These are phyloP conservation scores for Verticillium nubilum DNA, from an alignment of 2,329 filamentous ascomycete species.

Conservation along the genomic window DNA sequence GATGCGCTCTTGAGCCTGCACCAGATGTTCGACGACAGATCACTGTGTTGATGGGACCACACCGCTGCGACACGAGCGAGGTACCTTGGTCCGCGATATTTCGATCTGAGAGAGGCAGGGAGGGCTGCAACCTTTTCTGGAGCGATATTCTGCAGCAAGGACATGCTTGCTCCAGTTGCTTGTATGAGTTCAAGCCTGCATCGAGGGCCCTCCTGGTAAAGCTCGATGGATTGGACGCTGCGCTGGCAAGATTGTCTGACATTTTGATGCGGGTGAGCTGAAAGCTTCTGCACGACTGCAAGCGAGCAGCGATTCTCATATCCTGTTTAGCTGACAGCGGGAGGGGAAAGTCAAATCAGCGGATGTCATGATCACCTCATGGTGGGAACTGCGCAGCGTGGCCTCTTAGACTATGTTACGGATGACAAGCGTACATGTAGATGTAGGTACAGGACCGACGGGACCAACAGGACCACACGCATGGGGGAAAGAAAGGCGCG, in stretches of 20 bases:
- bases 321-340: background rate
- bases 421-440: background rate
- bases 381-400: background rate
- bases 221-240: background rate
- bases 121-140: background rate
- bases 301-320: too few species aligned
- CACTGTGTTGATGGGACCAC: background rate
- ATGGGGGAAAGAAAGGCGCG: background rate
- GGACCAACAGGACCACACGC: background rate
- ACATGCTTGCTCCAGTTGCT: background rate
- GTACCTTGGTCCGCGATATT: background rate
- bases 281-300: background rate
- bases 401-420: background rate
- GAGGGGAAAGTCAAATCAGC: background rate
- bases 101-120: background rate
- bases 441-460: background rate
- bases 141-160: background rate
- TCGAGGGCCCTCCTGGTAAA: background rate
- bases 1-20: background rate
- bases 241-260: background rate
- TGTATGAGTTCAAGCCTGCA: background rate
- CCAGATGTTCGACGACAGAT: background rate
- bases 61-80: background rate
- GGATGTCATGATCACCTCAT: background rate
- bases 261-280: background rate